phyloP scores from a whole-genome alignment of 768 basidiomycete genomes.

The Floccularia luteovirens region DNA sequence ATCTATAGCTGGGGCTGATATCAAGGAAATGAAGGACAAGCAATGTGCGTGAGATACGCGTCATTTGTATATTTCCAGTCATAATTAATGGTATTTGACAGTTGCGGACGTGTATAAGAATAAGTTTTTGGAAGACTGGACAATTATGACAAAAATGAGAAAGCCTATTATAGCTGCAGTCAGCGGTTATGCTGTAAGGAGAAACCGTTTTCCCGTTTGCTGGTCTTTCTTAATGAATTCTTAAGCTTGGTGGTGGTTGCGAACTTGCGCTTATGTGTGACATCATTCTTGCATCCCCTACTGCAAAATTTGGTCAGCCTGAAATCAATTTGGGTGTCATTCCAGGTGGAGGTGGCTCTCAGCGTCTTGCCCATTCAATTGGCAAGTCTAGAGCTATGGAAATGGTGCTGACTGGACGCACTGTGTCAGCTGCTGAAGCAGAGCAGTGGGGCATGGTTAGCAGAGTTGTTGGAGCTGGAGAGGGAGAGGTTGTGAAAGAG shows the following conservation, averaged over 20 bases:
- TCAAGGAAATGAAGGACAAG: conserved; percentile 99
- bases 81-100: conserved; percentile 15
- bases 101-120: conserved; percentile 83
- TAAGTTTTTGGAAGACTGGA: conserved; percentile 86
- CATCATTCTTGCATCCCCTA: conserved; percentile 87
- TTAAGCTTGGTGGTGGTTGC: conserved; percentile 91
- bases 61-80: conserved; percentile 1
- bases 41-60: conserved; percentile 56
- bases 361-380: conserved; percentile 77
- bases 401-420: conserved; percentile 82
- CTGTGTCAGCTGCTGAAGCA: conserved; percentile 75
- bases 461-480: conserved; percentile 67
- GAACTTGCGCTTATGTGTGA: conserved; percentile 97
- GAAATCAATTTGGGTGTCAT: conserved; percentile 95
- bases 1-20: conserved; percentile 83
- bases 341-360: conserved; percentile 91
- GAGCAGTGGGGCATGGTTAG: conserved; percentile 84
- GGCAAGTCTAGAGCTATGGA: conserved; percentile 97
- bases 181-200: conserved; percentile 82
- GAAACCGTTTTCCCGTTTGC: background rate
- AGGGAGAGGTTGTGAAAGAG: conserved; percentile 78
- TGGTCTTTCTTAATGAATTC: conserved; percentile 1
- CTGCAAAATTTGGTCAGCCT: conserved; percentile 90
- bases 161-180: conserved; percentile 98
- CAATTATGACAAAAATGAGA: conserved; percentile 56